Percentiles rank a stretch among this genome's conserved stretches.
phyloP scores from a whole-genome alignment of 1,284 basidiomycete genomes.

The Boletus nobilissimus region DNA sequence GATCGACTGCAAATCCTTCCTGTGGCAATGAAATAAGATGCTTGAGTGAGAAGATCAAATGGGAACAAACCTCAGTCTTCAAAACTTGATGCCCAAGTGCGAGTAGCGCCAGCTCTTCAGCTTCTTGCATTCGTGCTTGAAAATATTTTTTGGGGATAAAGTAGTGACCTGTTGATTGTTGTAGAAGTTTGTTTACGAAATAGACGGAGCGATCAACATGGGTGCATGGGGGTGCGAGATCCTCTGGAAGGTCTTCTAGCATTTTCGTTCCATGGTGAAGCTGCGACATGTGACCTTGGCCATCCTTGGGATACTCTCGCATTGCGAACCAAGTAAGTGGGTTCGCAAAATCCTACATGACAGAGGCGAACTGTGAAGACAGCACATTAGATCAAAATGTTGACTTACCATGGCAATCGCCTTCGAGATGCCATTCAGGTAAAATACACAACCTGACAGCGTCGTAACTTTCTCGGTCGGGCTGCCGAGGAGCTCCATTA shows the following conservation, averaged over 20 bases:
- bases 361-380: too few relatives aligned
- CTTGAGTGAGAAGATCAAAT: neutral
- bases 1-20: conserved; percentile 26
- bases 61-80: conserved; percentile 4
- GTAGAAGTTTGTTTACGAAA: conserved; percentile 42
- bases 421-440: conserved; percentile 26
- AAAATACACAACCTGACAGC: conserved; percentile 18
- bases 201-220: conserved; percentile 28
- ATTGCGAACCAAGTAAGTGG: conserved; percentile 33
- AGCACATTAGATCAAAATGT: neutral
- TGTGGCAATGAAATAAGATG: neutral
- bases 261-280: conserved; percentile 42
- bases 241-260: conserved; percentile 35
- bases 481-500: conserved; percentile 33
- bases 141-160: conserved; percentile 42
- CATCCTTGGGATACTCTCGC: conserved; percentile 26
- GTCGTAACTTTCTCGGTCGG: conserved; percentile 19
- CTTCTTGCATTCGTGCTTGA: conserved; percentile 13
- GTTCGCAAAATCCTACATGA: conserved; percentile 44
- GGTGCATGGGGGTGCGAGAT: conserved; percentile 31
- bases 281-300: conserved; percentile 35
- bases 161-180: conserved; percentile 23
- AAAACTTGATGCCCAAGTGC: conserved; percentile 15
- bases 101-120: neutral
- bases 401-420: conserved; percentile 27